Percentiles rank a stretch among this genome's conserved stretches.
Evolutionary conservation across 2,329 filamentous ascomycete species (phyloP).

Genomic region (Pseudogymnoascus sp.): DNA sequence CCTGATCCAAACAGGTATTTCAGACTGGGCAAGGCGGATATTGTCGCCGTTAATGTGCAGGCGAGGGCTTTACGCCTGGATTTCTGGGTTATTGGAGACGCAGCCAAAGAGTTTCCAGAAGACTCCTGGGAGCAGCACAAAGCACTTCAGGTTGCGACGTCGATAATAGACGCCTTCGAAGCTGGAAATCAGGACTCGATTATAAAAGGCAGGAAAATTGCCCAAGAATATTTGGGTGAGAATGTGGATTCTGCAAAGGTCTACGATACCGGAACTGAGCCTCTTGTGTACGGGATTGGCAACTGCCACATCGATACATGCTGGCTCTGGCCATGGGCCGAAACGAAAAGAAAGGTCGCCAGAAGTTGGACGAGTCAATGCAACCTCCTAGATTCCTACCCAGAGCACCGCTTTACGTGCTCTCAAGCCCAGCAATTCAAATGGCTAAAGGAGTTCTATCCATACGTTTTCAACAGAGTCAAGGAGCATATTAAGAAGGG

Average conservation of each 20-base stretch:
- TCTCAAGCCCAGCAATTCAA: slow-evolving; percentile 97
- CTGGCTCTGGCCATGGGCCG: slow-evolving; percentile 97
- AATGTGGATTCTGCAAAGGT: slow-evolving; percentile 76
- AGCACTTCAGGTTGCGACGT: slow-evolving; percentile 74
- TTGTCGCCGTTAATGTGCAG: slow-evolving; percentile 80
- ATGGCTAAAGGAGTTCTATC: slow-evolving; percentile 88
- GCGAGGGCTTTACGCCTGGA: slow-evolving; percentile 81
- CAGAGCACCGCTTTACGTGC: slow-evolving; percentile 84
- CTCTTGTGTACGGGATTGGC: slow-evolving; percentile 80
- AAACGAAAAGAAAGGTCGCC: slow-evolving; percentile 93
- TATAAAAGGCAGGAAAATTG: slow-evolving; percentile 71
- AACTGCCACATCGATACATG: slow-evolving; percentile 98
- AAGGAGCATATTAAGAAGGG: slow-evolving; percentile 86
- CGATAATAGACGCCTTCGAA: slow-evolving; percentile 86
- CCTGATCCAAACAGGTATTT: slow-evolving; percentile 81
- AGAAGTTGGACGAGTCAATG: slow-evolving; percentile 97
- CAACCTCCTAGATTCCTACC: slow-evolving; percentile 88
- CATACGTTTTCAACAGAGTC: slow-evolving; percentile 80
- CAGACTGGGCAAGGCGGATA: slow-evolving; percentile 67
- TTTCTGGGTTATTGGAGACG: slow-evolving; percentile 93
- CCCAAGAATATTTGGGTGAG: slow-evolving; percentile 71
- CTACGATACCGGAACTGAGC: slow-evolving; percentile 66
- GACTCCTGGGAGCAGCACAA: slow-evolving; percentile 86
- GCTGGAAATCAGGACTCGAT: slow-evolving; percentile 73
- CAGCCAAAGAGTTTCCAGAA: slow-evolving; percentile 79